phyloP scores from a whole-genome alignment of 371 early-diverging fungal genomes.

The Mortierella sp. region DNA sequence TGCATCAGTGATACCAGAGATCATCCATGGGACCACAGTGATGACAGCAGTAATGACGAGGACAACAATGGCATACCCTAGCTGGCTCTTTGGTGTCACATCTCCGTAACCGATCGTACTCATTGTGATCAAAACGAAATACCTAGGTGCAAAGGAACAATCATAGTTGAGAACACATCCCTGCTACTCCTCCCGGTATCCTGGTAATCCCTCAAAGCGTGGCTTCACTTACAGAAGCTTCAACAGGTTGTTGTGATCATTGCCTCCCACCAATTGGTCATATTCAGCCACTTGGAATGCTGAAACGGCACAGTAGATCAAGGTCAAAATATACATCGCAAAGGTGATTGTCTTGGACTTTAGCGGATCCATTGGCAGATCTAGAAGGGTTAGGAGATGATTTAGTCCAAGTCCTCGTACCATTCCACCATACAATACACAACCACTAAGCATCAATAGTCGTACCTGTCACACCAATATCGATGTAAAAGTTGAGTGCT shows the following conservation, averaged over 20 bases:
- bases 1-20: constrained; percentile 68
- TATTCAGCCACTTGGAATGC: constrained; percentile 78
- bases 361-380: constrained; percentile 65
- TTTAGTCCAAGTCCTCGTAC: background rate
- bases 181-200: background rate
- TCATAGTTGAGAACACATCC: background rate
- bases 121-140: constrained; percentile 73
- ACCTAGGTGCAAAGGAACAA: constrained; percentile 30
- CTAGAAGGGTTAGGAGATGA: constrained; percentile 11
- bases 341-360: constrained; percentile 71
- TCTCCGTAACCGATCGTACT: constrained; percentile 89
- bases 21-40: constrained; percentile 70
- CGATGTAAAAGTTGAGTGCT: constrained; percentile 68
- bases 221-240: constrained; percentile 55
- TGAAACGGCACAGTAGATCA: constrained; percentile 78
- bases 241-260: constrained; percentile 60
- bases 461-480: constrained; percentile 57
- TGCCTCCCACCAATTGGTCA: constrained; percentile 66
- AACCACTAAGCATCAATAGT: background rate
- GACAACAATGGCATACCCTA: constrained; percentile 74
- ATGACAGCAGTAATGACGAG: constrained; percentile 74
- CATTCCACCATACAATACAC: background rate
- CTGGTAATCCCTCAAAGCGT: background rate
- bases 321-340: constrained; percentile 63
- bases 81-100: constrained; percentile 71